Conservation (phyloP, 2,329 filamentous ascomycete species). For the Cercospora berteroae region DNA sequence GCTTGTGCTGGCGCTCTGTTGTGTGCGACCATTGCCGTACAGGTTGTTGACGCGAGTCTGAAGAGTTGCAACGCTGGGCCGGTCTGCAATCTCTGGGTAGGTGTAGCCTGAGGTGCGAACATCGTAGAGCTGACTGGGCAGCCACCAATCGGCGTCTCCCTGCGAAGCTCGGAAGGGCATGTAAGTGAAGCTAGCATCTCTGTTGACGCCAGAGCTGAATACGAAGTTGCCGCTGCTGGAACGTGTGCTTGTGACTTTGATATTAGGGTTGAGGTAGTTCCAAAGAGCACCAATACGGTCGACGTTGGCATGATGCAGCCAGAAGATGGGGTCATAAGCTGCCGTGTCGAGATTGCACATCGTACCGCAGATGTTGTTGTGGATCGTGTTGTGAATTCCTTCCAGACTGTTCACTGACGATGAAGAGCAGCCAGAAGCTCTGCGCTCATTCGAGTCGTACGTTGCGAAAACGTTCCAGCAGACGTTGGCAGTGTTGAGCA, state of each 20-base stretch:
- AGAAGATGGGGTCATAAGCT: slow-evolving; percentile 37
- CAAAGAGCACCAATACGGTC: slow-evolving; percentile 39
- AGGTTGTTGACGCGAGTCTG: slow-evolving; percentile 10
- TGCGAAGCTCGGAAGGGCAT: slow-evolving; percentile 62
- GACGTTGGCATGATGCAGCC: slow-evolving; percentile 39
- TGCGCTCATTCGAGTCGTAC: slow-evolving; percentile 21
- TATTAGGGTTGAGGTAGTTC: slow-evolving; percentile 32
- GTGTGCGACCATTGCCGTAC: slow-evolving; percentile 6
- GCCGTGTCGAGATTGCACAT: slow-evolving; percentile 35
- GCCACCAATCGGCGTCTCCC: slow-evolving; percentile 63
- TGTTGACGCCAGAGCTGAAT: slow-evolving; percentile 23
- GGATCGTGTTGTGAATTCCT: slow-evolving; percentile 33
- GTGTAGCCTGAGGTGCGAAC: slow-evolving; percentile 44
- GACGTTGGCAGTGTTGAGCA: slow-evolving; percentile 27
- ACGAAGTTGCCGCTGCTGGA: slow-evolving; percentile 5
- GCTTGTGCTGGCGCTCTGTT: slow-evolving; percentile 11
- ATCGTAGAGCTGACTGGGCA: slow-evolving; percentile 50
- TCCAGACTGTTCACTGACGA: slow-evolving; percentile 27
- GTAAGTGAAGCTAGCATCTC: slow-evolving; percentile 25
- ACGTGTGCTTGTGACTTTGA: slow-evolving; percentile 22
- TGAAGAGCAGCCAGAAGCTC: slow-evolving; percentile 21
- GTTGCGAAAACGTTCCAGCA: slow-evolving; percentile 33
- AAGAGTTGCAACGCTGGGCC: background rate
- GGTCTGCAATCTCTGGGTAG: slow-evolving; percentile 9
- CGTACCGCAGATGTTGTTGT: slow-evolving; percentile 27